Evolutionary conservation across 345 rosid genomes (phyloP), one percentile per base, ranked within the genome.

Genomic region (Clarkia xantiana): DNA sequence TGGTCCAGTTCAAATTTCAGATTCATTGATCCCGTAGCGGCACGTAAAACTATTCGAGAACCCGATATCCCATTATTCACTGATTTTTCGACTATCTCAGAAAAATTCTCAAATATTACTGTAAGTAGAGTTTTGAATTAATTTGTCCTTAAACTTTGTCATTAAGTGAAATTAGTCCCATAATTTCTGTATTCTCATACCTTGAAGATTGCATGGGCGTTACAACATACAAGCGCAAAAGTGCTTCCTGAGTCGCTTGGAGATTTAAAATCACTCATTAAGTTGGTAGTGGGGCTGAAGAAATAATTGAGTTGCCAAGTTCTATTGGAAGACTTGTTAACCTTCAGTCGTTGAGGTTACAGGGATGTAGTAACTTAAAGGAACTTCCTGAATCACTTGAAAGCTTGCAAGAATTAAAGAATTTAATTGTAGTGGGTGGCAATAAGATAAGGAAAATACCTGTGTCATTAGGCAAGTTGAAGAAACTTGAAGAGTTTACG

Each of bases 211-310:
- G 18, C 48, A 45, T 15, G 7, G 18, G 3, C 18, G 18, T 15
- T 16, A 1, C 42, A 47, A 40, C 9, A 22, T 40, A 45, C 13
- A 9, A 10, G 19, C 22, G 7, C 47, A 5, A 10, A 20, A 10
- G 14, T 57, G 10, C 61, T 57, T 22, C 61, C 61, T 6, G 8
- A 40, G 9, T 47, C 53, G 4, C 10, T 48, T 47, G 61, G 53
- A 22, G 41, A 48, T 19, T 2, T 57, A 11, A 23, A 22, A 20
- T 57, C 61, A 19, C 47, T 57, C 14, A 45, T 41, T 1, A 3
- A 20, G 20, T 40, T 57, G 53, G 0, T 9, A 18, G 18, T 57
- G 1, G 5, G 11, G 38, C 11, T 7, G 47, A 22, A 1, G 4
- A 19, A 3, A 41, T 57, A 15, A 11, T 11, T 46, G 49, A 13